Evolutionary conservation across 306 rosid genomes (phyloP), one percentile per base, ranked within the genome.

Genomic region (Cucumis melo): DNA sequence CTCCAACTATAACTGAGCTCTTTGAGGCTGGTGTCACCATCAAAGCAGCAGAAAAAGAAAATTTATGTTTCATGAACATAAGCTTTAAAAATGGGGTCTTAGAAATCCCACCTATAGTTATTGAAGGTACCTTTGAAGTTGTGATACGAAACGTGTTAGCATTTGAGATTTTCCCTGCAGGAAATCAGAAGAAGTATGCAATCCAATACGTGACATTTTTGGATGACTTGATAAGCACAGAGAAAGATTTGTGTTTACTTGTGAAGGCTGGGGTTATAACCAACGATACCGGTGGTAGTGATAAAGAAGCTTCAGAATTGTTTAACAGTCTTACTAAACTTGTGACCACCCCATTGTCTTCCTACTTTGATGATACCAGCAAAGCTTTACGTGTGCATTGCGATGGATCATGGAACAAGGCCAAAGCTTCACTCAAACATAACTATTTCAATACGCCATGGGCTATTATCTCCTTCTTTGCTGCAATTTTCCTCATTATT

Each of bases 121-220:
- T 63, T 9, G 20, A 15, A 4, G 44, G n/a, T 17, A 16, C 10
- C 17, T 63, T 15, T 1, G 70, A 63, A 63, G 8, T 7, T 5
- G 0, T 2, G 8, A 9, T 32, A 0, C 57, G 85, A 8, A 85
- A 84, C 34, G 15, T 84, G 16, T 5, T 86, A 4, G 88, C 83
- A 7, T 84, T 54, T 64, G 91, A 88, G 79, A 72, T 75, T 14
- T 63, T 15, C 2, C 24, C n/a, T 2, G 0, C 5, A 3, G 27
- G 0, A 10, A 10, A 34, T 38, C 0, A 8, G 41, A 1, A 15
- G 3, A 29, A 8, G 20, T 64, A 19, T 36, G 21, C 3, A 32
- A 64, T 0, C 50, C 24, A 38, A 0, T 64, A 34, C 4, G 27
- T 19, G 1, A 0, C 0, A 5, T 64, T 64, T 38, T 0, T 64